Evolutionary conservation across 2,329 filamentous ascomycete genomes (phyloP), one percentile per base, ranked within the genome.

Genomic region (Ambrosiella cleistominuta): DNA sequence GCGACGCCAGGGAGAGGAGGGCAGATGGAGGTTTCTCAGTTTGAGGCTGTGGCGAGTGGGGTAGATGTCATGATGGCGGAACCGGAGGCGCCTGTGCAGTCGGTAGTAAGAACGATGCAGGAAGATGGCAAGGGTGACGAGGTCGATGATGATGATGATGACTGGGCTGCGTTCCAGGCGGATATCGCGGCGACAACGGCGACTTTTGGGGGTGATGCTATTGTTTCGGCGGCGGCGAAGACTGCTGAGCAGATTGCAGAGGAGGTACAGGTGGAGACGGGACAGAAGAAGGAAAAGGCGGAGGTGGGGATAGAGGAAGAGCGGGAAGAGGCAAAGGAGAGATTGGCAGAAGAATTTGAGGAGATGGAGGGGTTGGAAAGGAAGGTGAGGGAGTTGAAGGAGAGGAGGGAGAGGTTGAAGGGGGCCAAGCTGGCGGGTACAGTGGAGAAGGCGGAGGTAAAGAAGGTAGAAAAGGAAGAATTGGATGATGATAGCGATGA

Each of bases 91-190:
- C 17, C 6, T 54, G 38, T 27, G 19, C 11, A 17, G 27, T 27
- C 17, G 27, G 13, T n/a, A 13, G 9, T 12, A 4, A 7, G 13
- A 52, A 44, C 52, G 40, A 58, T 38, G 49, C 62, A 15, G 39
- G 12, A 9, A 17, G 50, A 42, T 19, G 19, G 27, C 2, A 27
- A 27, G 27, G 27, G 27, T 27, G 27, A 27, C 27, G 4, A 38
- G 57, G 64, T 47, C 60, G 63, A 15, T 62, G 71, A 74, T 7
- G 81, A 90, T 66, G 87, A 95, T 65, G 80, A 83, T 57, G 86
- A 93, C 69, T 93, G 86, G 86, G 85, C 86, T 1, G 86, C 87
- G 7, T 94, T 95, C 66, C 85, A 95, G 67, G 85, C 86, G 2
- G 87, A 95, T 57, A 82, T 95, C 58, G 84, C 81, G 15, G 70